phyloP scores from a whole-genome alignment of 176 grass and related monocot species.

The Aechmea fasciata region DNA sequence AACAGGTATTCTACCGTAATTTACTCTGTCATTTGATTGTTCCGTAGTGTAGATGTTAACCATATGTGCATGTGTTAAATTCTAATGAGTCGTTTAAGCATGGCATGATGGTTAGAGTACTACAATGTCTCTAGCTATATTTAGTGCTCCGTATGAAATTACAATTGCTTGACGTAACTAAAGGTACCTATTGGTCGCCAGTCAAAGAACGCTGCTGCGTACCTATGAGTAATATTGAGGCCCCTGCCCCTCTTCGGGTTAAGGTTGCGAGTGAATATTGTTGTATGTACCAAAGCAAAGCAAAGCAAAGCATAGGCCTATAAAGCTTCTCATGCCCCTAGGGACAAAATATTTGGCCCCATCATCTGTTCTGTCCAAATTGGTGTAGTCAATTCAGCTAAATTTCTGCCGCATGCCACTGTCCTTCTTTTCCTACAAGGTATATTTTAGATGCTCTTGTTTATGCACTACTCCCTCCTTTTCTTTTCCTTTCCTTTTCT shows the following conservation, averaged over 20 bases:
- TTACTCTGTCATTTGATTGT: no score
- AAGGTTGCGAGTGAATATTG: background rate
- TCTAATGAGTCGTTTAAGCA: no score
- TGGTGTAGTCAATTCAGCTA: background rate
- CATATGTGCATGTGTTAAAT: no score
- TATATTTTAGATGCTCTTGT: background rate
- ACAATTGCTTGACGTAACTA: background rate
- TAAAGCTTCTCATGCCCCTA: background rate
- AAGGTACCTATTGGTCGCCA: background rate
- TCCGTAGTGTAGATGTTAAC: no score
- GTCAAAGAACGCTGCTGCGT: no score
- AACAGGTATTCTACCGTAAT: no score
- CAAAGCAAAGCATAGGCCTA: background rate
- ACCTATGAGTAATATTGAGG: no score
- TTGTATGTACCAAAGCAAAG: background rate
- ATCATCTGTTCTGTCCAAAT: background rate
- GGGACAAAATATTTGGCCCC: background rate
- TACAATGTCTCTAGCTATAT: background rate
- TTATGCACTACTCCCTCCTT: background rate
- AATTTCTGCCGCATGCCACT: background rate
- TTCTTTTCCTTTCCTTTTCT: no score
- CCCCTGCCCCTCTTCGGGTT: background rate
- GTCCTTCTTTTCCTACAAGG: background rate
- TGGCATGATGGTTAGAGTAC: no score
- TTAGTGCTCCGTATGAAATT: background rate